A percentile compares a stretch with the other conserved stretches of the same genome.
phyloP scores from a whole-genome alignment of 129 eudicot species.

The Escallonia rubra region DNA sequence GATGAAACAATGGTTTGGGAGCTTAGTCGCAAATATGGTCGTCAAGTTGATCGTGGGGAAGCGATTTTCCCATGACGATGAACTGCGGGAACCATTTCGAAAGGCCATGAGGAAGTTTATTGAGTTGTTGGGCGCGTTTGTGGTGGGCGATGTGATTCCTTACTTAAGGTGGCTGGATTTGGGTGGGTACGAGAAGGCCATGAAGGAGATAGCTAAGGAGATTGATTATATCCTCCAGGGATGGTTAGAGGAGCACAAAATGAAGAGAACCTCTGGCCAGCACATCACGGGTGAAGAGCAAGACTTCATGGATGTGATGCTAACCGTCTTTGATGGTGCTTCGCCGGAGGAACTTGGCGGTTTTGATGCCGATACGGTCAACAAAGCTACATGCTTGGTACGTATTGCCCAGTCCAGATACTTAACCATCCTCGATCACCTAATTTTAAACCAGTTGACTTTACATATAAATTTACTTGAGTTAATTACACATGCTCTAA shows the following conservation, averaged over 20 bases:
- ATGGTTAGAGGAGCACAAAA: conserved; percentile 27
- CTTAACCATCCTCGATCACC: not conserved
- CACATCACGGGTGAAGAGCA: not conserved
- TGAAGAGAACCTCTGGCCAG: not conserved
- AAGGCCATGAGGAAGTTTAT: conserved; percentile 11
- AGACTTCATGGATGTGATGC: conserved; percentile 24
- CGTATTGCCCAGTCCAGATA: not conserved
- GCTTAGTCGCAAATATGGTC: conserved; percentile 1
- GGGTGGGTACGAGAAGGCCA: conserved; percentile 19
- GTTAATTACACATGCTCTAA: not conserved
- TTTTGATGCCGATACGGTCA: not conserved
- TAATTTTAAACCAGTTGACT: not conserved
- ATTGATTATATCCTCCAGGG: conserved; percentile 20
- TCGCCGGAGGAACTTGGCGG: not conserved
- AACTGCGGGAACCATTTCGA: conserved; percentile 4
- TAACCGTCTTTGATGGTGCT: not conserved
- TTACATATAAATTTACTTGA: not conserved
- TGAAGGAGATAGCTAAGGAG: conserved; percentile 18
- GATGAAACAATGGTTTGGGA: conserved; percentile 16
- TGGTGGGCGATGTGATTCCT: conserved; percentile 29
- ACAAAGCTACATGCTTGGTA: conserved; percentile 5
- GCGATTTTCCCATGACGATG: not conserved
- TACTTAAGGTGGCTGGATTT: conserved; percentile 23
- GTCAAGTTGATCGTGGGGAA: conserved; percentile 15
- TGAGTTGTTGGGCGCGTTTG: conserved; percentile 21